Evolutionary conservation across 805 yeast genomes (phyloP).

Genomic region (Suhomyces faveliae): DNA sequence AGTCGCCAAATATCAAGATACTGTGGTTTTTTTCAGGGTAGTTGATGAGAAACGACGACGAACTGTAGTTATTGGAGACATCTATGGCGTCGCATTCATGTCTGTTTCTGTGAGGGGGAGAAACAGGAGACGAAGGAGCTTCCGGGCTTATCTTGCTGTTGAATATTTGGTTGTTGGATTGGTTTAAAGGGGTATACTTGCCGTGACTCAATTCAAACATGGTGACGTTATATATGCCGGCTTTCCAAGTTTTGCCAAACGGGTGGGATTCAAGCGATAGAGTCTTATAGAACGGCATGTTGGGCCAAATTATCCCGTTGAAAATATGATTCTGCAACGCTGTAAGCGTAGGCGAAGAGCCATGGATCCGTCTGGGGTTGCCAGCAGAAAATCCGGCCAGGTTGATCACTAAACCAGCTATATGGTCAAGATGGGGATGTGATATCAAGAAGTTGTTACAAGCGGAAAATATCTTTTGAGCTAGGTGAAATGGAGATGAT

Average conservation of each 20-base stretch:
- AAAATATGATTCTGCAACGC: slow-evolving; percentile 58
- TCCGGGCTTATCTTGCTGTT: neutral
- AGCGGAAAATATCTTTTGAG: slow-evolving; percentile 32
- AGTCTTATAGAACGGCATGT: slow-evolving; percentile 41
- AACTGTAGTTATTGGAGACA: slow-evolving; percentile 26
- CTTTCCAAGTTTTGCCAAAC: slow-evolving; percentile 11
- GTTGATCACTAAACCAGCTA: slow-evolving; percentile 65
- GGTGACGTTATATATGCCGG: slow-evolving; percentile 19
- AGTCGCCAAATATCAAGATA: slow-evolving; percentile 76
- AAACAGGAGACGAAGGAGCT: neutral
- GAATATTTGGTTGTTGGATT: neutral
- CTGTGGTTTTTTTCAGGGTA: slow-evolving; percentile 30
- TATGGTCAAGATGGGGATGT: slow-evolving; percentile 85
- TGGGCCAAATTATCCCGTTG: slow-evolving; percentile 82
- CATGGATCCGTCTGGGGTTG: slow-evolving; percentile 48
- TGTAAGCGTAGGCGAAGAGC: slow-evolving; percentile 50
- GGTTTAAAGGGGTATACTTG: slow-evolving; percentile 7
- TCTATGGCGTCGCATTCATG: neutral
- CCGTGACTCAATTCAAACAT: slow-evolving; percentile 39
- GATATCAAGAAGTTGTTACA: slow-evolving; percentile 56
- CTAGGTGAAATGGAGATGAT: slow-evolving; percentile 28
- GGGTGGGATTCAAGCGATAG: slow-evolving; percentile 19
- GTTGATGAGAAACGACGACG: slow-evolving; percentile 61
- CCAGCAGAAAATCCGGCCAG: slow-evolving; percentile 51
- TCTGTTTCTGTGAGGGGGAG: neutral